Evolutionary conservation across 495 filamentous ascomycete genomes (phyloP).

Genomic region (Penicillium diatomitis): DNA sequence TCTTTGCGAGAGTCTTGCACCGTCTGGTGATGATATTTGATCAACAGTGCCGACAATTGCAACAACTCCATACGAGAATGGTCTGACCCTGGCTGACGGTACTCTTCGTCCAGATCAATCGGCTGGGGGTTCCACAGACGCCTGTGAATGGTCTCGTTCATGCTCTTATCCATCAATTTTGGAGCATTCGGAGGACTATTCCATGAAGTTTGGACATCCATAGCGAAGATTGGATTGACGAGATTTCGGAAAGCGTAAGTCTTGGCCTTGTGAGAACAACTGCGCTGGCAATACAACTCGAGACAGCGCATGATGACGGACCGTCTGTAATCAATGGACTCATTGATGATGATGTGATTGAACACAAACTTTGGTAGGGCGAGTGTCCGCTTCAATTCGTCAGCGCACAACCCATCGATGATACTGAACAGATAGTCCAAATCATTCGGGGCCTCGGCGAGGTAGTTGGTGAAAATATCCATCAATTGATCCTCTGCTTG

Average conservation of each 20-base stretch:
- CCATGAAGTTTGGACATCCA: constrained; percentile 72
- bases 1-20: constrained; percentile 91
- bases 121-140: constrained; percentile 91
- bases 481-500: constrained; percentile 87
- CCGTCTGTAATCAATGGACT: constrained; percentile 83
- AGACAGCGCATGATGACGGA: constrained; percentile 76
- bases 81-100: constrained; percentile 77
- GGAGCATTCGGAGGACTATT: constrained; percentile 49
- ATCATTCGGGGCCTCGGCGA: constrained; percentile 65
- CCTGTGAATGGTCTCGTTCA: constrained; percentile 85
- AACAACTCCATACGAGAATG: constrained; percentile 94
- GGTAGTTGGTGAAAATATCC: constrained; percentile 70
- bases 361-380: constrained; percentile 78
- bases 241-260: constrained; percentile 86
- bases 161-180: constrained; percentile 73
- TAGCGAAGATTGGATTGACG: constrained; percentile 93
- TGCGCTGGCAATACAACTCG: constrained; percentile 73
- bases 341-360: constrained; percentile 67
- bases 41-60: constrained; percentile 84
- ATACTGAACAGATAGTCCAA: constrained; percentile 82
- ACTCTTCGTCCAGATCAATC: constrained; percentile 75
- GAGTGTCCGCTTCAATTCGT: constrained; percentile 70
- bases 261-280: constrained; percentile 76
- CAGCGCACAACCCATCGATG: constrained; percentile 73
- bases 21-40: constrained; percentile 83